Evolutionary conservation across 2,329 filamentous ascomycete genomes (phyloP).

Genomic region (Magnaporthiopsis poae): DNA sequence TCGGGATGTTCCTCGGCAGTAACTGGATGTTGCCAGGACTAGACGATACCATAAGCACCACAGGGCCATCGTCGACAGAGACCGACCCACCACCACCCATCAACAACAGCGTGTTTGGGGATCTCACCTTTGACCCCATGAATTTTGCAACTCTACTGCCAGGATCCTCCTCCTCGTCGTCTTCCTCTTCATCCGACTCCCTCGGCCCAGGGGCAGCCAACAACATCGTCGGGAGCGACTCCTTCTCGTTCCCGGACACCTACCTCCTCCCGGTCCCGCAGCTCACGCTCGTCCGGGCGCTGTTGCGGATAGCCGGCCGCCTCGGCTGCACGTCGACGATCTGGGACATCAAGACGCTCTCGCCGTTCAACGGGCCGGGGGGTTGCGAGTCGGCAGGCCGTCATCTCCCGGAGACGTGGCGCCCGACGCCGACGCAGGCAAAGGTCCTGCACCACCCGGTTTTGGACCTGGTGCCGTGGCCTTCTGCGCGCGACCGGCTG

Average conservation of each 20-base stretch:
- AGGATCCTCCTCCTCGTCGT: not conserved
- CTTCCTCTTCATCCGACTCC: not conserved
- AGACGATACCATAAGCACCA: no score
- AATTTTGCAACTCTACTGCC: not conserved
- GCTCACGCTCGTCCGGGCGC: conserved; percentile 36
- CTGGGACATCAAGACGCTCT: conserved; percentile 36
- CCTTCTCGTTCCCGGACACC: conserved; percentile 32
- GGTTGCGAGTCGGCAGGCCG: conserved; percentile 18
- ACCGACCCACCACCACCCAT: no score
- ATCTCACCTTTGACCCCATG: not conserved
- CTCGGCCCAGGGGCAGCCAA: conserved; percentile 1
- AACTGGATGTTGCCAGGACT: no score
- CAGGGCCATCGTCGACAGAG: no score
- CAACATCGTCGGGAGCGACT: conserved; percentile 1
- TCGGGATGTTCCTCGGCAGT: no score
- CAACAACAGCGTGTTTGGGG: no score
- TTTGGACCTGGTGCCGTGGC: conserved; percentile 50
- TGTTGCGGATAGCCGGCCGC: conserved; percentile 36
- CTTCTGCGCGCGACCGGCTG: conserved; percentile 22
- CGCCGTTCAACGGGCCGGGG: conserved; percentile 31
- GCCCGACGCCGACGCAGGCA: conserved; percentile 40
- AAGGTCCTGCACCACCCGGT: conserved; percentile 46
- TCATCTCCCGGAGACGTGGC: conserved; percentile 36
- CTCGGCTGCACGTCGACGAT: conserved; percentile 31
- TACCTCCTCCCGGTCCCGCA: conserved; percentile 38